Base-by-base conservation (phyloP, 1,284 basidiomycete species). In the Coniferiporia weirii region DNA sequence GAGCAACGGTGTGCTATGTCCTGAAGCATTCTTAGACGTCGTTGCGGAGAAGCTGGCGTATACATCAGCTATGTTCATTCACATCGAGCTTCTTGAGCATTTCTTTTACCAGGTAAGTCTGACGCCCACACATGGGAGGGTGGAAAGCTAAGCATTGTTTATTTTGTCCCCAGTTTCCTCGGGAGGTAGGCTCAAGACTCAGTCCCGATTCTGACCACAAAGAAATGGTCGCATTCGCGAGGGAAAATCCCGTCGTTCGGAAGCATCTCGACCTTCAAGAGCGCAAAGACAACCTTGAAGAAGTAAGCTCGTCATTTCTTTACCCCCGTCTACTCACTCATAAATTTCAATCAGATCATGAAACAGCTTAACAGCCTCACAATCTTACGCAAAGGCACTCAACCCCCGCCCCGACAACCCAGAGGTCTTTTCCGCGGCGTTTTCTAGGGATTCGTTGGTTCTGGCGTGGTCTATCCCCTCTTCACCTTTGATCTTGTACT, bases 41-140 rank as follows among this genome's bases (percentile, higher is more conserved):
- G 94, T 99, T 9, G 93, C 96, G 1, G 94, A 98, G 72, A 98
- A 99, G 74, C 80, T 99, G 38, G 94, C 96, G 0, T 91, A 95
- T 70, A 98, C 95, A 0, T 91, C 93, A 0, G 87, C 95, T 1
- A 95, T 98, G 91, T 99, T 99, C 74, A 96, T 99, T 79, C 98
- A 93, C 74, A 95, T 98, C 61, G 96, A 99, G 72, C 79, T 99
- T 8, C 82, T 99, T 1, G 92, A 95, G 68, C 95, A 98, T 69
- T 99, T 99, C 81, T 98, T 99, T 78, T 98, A 98, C 70, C 93
- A 95, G 78, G 91, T 91, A 65, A 57, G 79, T 68, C 36, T 22
- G 20, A 27, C 35, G 22, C 15, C 57, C 19, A 50, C 20, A n/a
- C 13, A 44, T 54, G 46, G n/a, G n/a, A 38, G n/a, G 22, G n/a